These are phyloP conservation scores for Blastobotrys petasosporus DNA, from an alignment of 1,139 yeast genomes.

Conservation along the genomic window DNA sequence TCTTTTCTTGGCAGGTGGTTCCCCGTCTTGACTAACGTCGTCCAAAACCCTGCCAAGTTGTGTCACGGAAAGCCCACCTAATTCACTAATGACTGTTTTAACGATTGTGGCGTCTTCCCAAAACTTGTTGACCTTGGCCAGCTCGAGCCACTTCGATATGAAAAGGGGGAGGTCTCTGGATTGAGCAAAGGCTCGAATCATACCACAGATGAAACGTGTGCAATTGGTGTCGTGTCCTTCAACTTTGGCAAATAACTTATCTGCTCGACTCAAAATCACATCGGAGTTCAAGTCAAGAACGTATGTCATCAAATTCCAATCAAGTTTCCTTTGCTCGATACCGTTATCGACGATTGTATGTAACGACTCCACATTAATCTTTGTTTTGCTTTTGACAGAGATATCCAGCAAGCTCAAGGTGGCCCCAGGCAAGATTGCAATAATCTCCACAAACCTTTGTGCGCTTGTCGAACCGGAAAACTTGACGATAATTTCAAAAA, in stretches of 20 bases:
- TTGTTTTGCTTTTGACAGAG: no score
- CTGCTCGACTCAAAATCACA: constrained; percentile 8
- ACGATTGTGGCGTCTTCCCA: no score
- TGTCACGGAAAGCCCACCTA: constrained; percentile 17
- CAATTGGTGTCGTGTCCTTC: constrained; percentile 4
- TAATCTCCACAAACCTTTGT: no score
- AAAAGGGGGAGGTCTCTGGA: constrained; percentile 54
- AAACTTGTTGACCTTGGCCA: constrained; percentile 9
- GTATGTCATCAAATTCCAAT: constrained; percentile 8
- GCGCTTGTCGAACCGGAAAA: no score
- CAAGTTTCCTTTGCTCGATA: background rate
- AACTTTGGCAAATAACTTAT: constrained; percentile 6
- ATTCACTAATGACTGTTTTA: constrained; percentile 10
- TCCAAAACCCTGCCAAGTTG: constrained; percentile 17
- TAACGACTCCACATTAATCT: no score
- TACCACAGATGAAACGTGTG: constrained; percentile 19
- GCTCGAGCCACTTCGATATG: constrained; percentile 43
- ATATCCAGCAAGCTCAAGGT: no score
- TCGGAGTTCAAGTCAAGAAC: constrained; percentile 12
- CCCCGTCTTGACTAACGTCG: no score
- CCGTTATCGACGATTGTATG: background rate
- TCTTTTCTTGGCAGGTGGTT: no score
- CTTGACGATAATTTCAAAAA: no score
- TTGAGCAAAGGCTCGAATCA: constrained; percentile 36
- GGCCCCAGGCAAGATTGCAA: no score